These are phyloP conservation scores for Boletus subcaerulescens DNA, from an alignment of 768 basidiomycete genomes.

Conservation along the genomic window DNA sequence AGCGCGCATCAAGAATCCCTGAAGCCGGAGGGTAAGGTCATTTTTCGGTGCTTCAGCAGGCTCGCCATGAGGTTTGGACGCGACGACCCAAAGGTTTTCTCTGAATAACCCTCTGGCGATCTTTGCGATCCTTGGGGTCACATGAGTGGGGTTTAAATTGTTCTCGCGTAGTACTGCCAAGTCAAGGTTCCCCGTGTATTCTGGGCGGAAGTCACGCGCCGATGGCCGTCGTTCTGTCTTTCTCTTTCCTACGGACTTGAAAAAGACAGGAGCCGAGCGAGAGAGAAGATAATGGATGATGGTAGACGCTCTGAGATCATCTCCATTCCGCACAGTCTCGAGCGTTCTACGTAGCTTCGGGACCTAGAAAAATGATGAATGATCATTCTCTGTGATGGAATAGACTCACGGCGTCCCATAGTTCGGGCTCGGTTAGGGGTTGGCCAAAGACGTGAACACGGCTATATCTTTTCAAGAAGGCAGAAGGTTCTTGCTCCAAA, in stretches of 20 bases:
- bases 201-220: background rate
- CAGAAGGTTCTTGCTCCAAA: slow-evolving; percentile 28
- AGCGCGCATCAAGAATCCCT: slow-evolving; percentile 21
- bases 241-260: slow-evolving; percentile 7
- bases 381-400: background rate
- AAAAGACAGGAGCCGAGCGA: slow-evolving; percentile 8
- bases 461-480: slow-evolving; percentile 37
- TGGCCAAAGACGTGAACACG: slow-evolving; percentile 14
- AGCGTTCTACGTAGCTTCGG: slow-evolving; percentile 18
- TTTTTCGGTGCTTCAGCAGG: slow-evolving; percentile 8
- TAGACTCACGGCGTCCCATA: slow-evolving; percentile 28
- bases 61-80: slow-evolving; percentile 32
- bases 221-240: background rate
- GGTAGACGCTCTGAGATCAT: slow-evolving; percentile 17
- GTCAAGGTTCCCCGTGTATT: slow-evolving; percentile 46
- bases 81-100: slow-evolving; percentile 55
- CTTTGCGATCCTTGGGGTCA: slow-evolving; percentile 56
- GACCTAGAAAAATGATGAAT: slow-evolving; percentile 12
- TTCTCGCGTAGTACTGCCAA: slow-evolving; percentile 53
- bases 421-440: slow-evolving; percentile 20
- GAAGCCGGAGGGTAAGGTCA: slow-evolving; percentile 17
- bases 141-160: slow-evolving; percentile 48
- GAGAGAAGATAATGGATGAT: slow-evolving; percentile 20
- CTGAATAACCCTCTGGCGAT: slow-evolving; percentile 51
- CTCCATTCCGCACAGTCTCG: slow-evolving; percentile 22